Percentiles rank a stretch among this genome's conserved stretches.
Conservation (phyloP, 352 stramenopile genomes). For the Aphanomyces invadans region DNA sequence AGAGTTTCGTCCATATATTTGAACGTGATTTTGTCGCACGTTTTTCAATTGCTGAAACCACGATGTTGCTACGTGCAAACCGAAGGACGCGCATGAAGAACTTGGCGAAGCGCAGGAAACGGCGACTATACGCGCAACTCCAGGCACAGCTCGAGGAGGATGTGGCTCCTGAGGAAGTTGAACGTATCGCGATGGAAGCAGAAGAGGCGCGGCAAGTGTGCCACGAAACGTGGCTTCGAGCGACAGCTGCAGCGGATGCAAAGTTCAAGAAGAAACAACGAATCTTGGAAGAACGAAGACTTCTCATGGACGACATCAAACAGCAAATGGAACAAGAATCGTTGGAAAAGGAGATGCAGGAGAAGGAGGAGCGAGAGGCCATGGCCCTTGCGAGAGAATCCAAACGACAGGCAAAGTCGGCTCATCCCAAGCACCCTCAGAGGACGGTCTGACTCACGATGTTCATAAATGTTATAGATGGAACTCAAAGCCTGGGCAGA, state of each 20-base stretch:
- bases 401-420: not conserved
- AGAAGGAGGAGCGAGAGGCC: not conserved
- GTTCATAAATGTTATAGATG: conserved; percentile 28
- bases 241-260: conserved; percentile 31
- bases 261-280: conserved; percentile 43
- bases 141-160: conserved; percentile 40
- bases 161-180: conserved; percentile 21
- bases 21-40: not conserved
- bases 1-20: not conserved
- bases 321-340: conserved; percentile 34
- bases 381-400: not conserved
- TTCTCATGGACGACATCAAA: conserved; percentile 45
- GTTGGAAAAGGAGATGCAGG: conserved; percentile 19
- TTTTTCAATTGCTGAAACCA: not conserved
- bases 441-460: too few species aligned
- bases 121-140: conserved; percentile 51
- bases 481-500: conserved; percentile 29
- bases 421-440: too few species aligned
- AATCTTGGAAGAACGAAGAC: conserved; percentile 42
- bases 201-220: conserved; percentile 51
- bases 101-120: conserved; percentile 60
- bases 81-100: conserved; percentile 67
- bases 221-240: conserved; percentile 45
- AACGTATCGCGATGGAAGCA: conserved; percentile 44
- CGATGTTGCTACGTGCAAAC: conserved; percentile 34